These are phyloP conservation scores for Sclerotiophoma versabilis DNA, from an alignment of 2,329 filamentous ascomycete species.

Conservation along the genomic window DNA sequence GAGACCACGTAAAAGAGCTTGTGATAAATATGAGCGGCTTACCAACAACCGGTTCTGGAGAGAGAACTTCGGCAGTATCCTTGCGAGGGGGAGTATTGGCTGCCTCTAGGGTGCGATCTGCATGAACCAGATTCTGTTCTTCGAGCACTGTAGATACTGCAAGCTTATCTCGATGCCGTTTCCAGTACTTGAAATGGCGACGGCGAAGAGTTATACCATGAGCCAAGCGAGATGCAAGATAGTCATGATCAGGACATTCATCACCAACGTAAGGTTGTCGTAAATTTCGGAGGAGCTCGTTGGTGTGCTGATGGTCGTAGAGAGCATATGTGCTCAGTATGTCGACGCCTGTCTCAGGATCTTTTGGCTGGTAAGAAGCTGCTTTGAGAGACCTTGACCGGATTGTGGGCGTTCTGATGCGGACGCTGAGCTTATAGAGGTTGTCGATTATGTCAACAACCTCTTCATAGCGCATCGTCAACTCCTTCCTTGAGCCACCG, in stretches of 20 bases:
- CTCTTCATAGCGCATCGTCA: conserved; percentile 46
- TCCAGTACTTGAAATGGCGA: conserved; percentile 50
- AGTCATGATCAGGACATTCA: conserved; percentile 23
- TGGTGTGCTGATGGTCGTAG: conserved; percentile 39
- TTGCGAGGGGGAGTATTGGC: conserved; percentile 17
- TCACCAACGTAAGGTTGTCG: conserved; percentile 21
- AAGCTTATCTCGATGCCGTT: conserved; percentile 46
- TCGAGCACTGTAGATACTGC: conserved; percentile 32
- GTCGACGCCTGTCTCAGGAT: conserved; percentile 46
- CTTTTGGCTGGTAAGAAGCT: conserved; percentile 43
- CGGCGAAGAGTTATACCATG: conserved; percentile 44
- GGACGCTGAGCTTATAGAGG: conserved; percentile 48
- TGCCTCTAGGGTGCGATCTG: conserved; percentile 6
- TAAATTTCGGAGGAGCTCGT: conserved; percentile 39
- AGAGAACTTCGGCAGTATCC: conserved; percentile 23
- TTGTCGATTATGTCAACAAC: conserved; percentile 49
- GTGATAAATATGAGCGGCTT: not conserved
- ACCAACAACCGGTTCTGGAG: conserved; percentile 9
- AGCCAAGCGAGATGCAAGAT: conserved; percentile 36
- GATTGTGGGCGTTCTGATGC: conserved; percentile 46
- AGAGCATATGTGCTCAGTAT: conserved; percentile 41
- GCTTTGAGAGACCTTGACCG: conserved; percentile 46
- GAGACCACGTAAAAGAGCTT: not conserved
- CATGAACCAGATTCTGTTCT: conserved; percentile 22
- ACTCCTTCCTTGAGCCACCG: conserved; percentile 35